phyloP scores from a whole-genome alignment of 345 rosid species.

The Gossypium raimondii region DNA sequence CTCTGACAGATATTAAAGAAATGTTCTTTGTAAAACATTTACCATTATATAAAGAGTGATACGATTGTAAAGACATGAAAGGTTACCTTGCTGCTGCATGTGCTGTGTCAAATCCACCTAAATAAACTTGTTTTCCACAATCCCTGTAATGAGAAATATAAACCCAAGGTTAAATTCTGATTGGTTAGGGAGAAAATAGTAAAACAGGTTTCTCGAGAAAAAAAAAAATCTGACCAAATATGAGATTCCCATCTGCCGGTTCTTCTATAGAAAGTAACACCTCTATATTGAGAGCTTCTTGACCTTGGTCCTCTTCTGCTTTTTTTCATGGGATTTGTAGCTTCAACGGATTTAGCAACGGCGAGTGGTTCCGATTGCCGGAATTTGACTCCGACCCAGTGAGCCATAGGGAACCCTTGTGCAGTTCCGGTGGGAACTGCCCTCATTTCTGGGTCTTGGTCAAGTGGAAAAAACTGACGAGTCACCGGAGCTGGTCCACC shows the following conservation, averaged over 20 bases:
- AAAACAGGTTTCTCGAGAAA: neutral
- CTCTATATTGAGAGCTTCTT: neutral
- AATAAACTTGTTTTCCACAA: constrained; percentile 97
- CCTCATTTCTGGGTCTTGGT: constrained; percentile 40
- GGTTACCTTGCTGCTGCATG: constrained; percentile 95
- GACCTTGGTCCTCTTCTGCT: neutral
- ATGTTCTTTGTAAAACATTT: neutral
- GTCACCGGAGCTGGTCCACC: constrained; percentile 60
- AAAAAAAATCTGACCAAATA: neutral
- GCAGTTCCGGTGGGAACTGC: constrained; percentile 21
- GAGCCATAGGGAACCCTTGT: constrained; percentile 55
- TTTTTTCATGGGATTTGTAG: neutral
- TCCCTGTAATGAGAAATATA: constrained; percentile 55
- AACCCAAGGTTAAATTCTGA: constrained; percentile 10
- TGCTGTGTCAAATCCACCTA: constrained; percentile 99
- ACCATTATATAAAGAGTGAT: neutral
- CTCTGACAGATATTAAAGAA: constrained; percentile 41
- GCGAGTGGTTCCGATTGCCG: neutral
- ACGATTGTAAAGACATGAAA: neutral
- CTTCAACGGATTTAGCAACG: neutral
- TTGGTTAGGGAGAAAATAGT: neutral
- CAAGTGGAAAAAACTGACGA: constrained; percentile 75
- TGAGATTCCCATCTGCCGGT: neutral
- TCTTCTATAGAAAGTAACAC: neutral
- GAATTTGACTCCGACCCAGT: constrained; percentile 55